phyloP scores from a whole-genome alignment of 1,139 yeast genomes.

The Meyerozyma guilliermondii region DNA sequence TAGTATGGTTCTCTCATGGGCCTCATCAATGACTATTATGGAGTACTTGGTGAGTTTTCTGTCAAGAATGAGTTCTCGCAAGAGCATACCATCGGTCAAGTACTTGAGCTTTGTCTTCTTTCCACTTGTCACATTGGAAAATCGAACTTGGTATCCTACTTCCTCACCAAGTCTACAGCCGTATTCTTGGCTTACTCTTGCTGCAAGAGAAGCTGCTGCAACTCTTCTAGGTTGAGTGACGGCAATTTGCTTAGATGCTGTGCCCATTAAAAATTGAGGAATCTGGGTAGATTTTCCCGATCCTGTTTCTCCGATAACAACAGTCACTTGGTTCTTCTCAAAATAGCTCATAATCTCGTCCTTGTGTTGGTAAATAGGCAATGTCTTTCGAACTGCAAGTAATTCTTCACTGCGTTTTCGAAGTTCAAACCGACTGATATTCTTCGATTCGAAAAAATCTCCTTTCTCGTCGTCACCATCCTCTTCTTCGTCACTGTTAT shows the following conservation, averaged over 20 bases:
- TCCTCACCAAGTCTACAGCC: constrained; percentile 72
- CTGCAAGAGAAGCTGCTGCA: constrained; percentile 92
- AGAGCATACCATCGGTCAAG: constrained; percentile 94
- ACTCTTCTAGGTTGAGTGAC: constrained; percentile 98
- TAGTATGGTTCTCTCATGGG: constrained; percentile 91
- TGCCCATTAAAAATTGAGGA: constrained; percentile 76
- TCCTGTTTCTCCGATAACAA: constrained; percentile 94
- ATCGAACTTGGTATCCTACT: constrained; percentile 95
- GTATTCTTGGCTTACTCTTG: constrained; percentile 85
- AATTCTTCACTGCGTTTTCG: constrained; percentile 43
- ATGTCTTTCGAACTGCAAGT: constrained; percentile 45
- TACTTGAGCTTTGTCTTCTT: constrained; percentile 67
- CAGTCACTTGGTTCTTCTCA: constrained; percentile 56
- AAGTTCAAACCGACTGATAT: constrained; percentile 17
- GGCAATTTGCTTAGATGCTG: constrained; percentile 57
- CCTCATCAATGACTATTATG: constrained; percentile 88
- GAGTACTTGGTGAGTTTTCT: constrained; percentile 58
- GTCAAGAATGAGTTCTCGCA: constrained; percentile 85
- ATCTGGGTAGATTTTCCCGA: constrained; percentile 98
- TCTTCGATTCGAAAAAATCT: constrained; percentile 10
- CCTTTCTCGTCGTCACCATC: constrained; percentile 28
- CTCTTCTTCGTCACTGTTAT: constrained; percentile 14
- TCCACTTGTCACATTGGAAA: constrained; percentile 39
- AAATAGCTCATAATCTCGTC: constrained; percentile 58
- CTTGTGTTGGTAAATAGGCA: constrained; percentile 77